A percentile compares a stretch with the other conserved stretches of the same genome.
phyloP scores from a whole-genome alignment of 2,329 filamentous ascomycete species.

The Aspergillus proliferans region DNA sequence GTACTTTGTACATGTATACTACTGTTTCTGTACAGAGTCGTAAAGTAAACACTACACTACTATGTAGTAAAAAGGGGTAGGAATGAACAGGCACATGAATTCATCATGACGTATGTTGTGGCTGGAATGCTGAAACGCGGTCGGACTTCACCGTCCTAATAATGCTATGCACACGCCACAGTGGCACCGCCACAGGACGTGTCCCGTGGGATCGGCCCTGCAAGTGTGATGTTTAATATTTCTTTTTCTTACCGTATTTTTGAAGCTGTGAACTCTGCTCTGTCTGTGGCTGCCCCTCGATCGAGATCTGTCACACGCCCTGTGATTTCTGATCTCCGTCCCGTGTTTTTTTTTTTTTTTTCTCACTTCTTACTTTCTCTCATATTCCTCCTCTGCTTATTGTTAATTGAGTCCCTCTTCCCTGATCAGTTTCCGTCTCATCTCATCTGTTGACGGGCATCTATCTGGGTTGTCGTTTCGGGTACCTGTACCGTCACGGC shows the following conservation, averaged over 20 bases:
- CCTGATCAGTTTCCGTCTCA: not conserved
- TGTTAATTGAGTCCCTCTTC: not conserved
- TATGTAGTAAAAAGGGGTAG: not conserved
- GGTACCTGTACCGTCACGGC: too few relatives aligned
- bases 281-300: not conserved
- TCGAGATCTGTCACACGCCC: not conserved
- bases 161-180: not conserved
- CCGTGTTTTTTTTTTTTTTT: not conserved
- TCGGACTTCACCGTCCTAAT: not conserved
- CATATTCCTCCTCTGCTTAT: not conserved
- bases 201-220: not conserved
- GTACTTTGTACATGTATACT: too few relatives aligned
- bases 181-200: not conserved
- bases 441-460: too few relatives aligned
- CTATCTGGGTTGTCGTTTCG: too few relatives aligned
- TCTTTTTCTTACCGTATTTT: not conserved
- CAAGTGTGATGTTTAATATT: not conserved
- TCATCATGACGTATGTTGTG: not conserved
- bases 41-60: too few relatives aligned
- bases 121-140: not conserved
- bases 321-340: not conserved
- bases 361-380: not conserved
- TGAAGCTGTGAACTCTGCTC: slow-evolving; percentile 1
- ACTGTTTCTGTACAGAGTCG: too few relatives aligned
- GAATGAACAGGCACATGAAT: not conserved